Base-by-base conservation (phyloP, 106 monocot genomes). In the Dendrobium chrysotoxum region DNA sequence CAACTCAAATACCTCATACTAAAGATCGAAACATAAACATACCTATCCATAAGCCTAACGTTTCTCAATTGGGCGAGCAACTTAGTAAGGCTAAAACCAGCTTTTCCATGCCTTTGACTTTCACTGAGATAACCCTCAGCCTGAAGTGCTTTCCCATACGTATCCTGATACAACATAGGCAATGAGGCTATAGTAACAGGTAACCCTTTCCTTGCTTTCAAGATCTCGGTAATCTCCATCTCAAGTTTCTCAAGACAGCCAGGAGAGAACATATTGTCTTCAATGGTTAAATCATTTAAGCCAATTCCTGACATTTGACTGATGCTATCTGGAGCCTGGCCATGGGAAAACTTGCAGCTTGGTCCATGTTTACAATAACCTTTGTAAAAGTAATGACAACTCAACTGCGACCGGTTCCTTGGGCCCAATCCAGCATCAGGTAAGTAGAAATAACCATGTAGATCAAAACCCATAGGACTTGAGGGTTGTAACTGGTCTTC, bases 101-200 rank as follows among this genome's bases (percentile, higher is more conserved):
- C 79, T 76, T 98, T 94, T 31, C 89, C 94, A 86, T 92, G 94
- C 18, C 92, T 79, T 75, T 94, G 97, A 82, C 97, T 95, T 84
- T 98, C 97, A 17, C 91, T 89, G 13, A 94, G 84, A 72, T 98
- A 98, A 0, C 91, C 97, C 3, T 98, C 94, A 8, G 92, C 94
- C 78, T 95, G 94, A 55, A 98, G 88, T 5, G 40, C 40, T 79
- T 86, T 98, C 1, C 92, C 92, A 76, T 94, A 98, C 82, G 54
- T 95, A 16, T 91, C 92, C n/a, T 53, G 80, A 66, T 98, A 98
- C 72, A 94, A 28, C 75, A 87, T 83, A 10, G 95, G 98, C 81
- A 99, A 83, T 28, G 87, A 84, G 8, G 92, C 88, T 40, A 95
- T 93, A 8, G 98, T 93, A 73, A 95, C 78, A 4, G 91, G 91